Conservation (phyloP, 768 basidiomycete species). For the Calocera cornea region DNA sequence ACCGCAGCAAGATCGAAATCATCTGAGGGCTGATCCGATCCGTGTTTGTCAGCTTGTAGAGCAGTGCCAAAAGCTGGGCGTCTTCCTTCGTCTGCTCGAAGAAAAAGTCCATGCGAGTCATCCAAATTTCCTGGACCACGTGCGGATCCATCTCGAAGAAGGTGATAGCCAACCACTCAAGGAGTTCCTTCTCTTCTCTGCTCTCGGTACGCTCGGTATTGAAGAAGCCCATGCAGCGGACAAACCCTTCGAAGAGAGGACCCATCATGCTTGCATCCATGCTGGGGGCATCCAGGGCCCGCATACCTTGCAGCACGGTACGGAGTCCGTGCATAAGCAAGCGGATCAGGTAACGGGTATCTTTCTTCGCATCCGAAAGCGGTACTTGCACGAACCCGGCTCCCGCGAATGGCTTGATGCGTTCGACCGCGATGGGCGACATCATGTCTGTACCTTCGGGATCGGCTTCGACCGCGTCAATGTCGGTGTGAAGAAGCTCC, state of each 20-base stretch:
- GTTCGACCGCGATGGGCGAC: background rate
- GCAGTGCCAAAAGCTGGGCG: conserved; percentile 7
- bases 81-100: conserved; percentile 38
- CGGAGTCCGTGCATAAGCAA: conserved; percentile 82
- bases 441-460: background rate
- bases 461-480: conserved; percentile 24
- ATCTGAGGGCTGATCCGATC: conserved; percentile 56
- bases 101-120: conserved; percentile 80
- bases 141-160: conserved; percentile 75
- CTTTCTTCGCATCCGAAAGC: conserved; percentile 1
- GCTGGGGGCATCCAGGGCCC: conserved; percentile 61
- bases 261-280: conserved; percentile 81
- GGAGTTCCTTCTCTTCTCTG: conserved; percentile 58
- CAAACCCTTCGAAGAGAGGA: conserved; percentile 71
- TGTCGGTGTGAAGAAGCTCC: conserved; percentile 46
- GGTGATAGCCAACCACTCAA: conserved; percentile 67
- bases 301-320: conserved; percentile 57
- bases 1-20: conserved; percentile 76
- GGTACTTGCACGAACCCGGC: background rate
- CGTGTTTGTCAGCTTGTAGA: background rate
- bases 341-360: conserved; percentile 57
- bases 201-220: conserved; percentile 38
- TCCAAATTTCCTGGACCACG: conserved; percentile 94
- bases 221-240: conserved; percentile 74
- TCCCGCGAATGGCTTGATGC: background rate